Evolutionary conservation across 1,139 yeast species (phyloP).

Genomic region (Sugiyamaella paludigena): DNA sequence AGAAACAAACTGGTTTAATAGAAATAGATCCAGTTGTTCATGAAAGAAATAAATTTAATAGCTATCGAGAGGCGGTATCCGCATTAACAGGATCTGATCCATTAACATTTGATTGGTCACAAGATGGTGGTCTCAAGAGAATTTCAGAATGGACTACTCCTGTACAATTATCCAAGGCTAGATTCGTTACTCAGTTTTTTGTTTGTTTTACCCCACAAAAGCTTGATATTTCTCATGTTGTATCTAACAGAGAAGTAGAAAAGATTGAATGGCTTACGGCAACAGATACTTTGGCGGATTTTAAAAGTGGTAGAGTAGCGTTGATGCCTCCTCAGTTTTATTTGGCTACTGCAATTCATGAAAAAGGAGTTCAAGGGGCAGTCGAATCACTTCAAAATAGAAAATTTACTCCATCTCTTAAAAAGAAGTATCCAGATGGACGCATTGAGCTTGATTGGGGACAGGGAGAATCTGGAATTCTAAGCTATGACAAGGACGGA

Average conservation of each 20-base stretch:
- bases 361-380: conserved; percentile 23
- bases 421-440: conserved; percentile 24
- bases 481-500: conserved; percentile 25
- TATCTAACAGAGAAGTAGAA: conserved; percentile 23
- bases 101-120: conserved; percentile 19
- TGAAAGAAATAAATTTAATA: conserved; percentile 15
- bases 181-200: conserved; percentile 35
- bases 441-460: conserved; percentile 35
- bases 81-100: conserved; percentile 16
- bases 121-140: conserved; percentile 9
- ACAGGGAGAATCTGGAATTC: conserved; percentile 30
- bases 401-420: conserved; percentile 26
- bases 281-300: conserved; percentile 26
- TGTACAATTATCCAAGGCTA: conserved; percentile 20
- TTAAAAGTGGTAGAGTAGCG: conserved; percentile 25
- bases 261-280: conserved; percentile 35
- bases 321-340: conserved; percentile 38
- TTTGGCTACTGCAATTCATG: conserved; percentile 25
- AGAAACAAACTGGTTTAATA: conserved; percentile 2
- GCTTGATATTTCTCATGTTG: conserved; percentile 18
- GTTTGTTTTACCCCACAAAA: conserved; percentile 25
- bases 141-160: conserved; percentile 37
- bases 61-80: conserved; percentile 21
- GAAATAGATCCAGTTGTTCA: conserved; percentile 17
- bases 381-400: conserved; percentile 22